Evolutionary conservation across 31 red algal species (phyloP).

Genomic region (Odonthalia washingtoniensis): DNA sequence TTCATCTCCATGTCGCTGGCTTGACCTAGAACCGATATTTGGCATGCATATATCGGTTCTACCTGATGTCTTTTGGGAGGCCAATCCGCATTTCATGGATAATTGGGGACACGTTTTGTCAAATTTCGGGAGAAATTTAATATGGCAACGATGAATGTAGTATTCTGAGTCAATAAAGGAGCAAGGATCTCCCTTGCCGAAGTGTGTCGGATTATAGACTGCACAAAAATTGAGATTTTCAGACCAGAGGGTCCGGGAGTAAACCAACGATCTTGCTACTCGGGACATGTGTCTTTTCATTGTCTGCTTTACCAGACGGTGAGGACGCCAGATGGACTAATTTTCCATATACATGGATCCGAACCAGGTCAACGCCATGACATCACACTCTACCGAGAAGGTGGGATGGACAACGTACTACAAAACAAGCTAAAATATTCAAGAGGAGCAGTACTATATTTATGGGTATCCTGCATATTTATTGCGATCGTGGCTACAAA

Average conservation of each 20-base stretch:
- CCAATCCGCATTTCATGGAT: not conserved
- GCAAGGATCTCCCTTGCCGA: no score
- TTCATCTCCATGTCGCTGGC: slow-evolving; percentile 23
- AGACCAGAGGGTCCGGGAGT: no score
- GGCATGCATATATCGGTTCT: no score
- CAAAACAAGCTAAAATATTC: no score
- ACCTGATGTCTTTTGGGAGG: no score
- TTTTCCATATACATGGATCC: slow-evolving; percentile 8
- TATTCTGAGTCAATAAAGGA: not conserved
- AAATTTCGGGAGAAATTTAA: no score
- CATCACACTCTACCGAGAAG: not conserved
- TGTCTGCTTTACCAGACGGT: slow-evolving; percentile 35
- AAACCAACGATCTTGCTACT: no score
- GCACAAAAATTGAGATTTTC: no score
- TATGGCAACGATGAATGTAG: not conserved
- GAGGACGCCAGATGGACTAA: not conserved
- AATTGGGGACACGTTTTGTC: not conserved
- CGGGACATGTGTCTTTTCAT: not conserved
- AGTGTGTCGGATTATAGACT: no score
- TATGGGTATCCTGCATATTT: not conserved
- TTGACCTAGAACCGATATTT: no score
- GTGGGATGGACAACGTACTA: not conserved
- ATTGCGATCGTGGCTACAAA: not conserved
- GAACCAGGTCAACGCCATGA: not conserved
- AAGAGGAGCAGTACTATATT: not conserved